Evolutionary conservation across 768 basidiomycete genomes (phyloP).

Genomic region (Leccinum olivaceopallidum): DNA sequence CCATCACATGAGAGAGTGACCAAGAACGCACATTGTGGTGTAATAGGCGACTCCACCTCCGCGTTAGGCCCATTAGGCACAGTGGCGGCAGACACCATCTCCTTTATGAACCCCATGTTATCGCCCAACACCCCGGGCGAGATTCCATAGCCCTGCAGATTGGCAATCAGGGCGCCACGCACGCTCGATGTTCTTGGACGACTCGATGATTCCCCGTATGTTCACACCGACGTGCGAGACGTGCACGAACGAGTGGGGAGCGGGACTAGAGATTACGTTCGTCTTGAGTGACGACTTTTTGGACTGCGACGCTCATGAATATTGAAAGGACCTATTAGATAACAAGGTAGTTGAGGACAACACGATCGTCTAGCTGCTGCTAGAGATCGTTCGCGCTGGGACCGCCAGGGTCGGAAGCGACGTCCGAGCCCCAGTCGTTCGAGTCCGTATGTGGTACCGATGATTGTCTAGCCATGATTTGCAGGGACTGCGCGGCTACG

Average conservation of each 20-base stretch:
- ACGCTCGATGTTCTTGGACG: constrained; percentile 51
- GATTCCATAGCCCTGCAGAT: constrained; percentile 43
- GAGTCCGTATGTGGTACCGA: no score
- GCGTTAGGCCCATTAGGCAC: neutral
- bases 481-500: no score
- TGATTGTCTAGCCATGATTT: no score
- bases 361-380: no score
- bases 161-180: constrained; percentile 50
- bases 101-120: constrained; percentile 39
- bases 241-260: constrained; percentile 63
- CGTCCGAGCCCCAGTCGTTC: no score
- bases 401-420: no score
- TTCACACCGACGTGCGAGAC: constrained; percentile 64
- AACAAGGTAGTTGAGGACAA: no score
- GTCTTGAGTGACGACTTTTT: constrained; percentile 27
- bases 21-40: constrained; percentile 15
- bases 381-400: no score
- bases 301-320: constrained; percentile 26
- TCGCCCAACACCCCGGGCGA: constrained; percentile 31
- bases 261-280: constrained; percentile 55
- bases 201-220: constrained; percentile 50
- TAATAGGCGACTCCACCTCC: constrained; percentile 5
- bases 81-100: constrained; percentile 20
- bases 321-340: no score
- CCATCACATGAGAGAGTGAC: neutral